Conservation (phyloP, 257 asterid species). For the Echium plantagineum region DNA sequence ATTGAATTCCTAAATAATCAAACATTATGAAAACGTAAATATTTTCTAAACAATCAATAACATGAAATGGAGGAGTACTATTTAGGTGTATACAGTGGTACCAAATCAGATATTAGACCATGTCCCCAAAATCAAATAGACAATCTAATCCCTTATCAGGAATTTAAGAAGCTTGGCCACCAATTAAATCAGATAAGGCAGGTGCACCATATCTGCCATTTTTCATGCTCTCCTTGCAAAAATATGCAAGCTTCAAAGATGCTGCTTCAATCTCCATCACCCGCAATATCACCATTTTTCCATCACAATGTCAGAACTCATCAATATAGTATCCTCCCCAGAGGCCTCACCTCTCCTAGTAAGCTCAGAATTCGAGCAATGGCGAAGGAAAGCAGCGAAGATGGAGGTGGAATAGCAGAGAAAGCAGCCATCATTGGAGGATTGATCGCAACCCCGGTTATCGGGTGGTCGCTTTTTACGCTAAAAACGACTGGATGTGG, state of each 20-base stretch:
- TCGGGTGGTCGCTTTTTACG: slow-evolving; percentile 88
- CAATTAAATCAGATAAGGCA: not conserved
- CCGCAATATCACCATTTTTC: slow-evolving; percentile 4
- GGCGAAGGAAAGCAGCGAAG: slow-evolving; percentile 40
- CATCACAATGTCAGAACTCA: not conserved
- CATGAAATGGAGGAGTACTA: too few species aligned
- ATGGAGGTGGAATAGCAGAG: slow-evolving; percentile 24
- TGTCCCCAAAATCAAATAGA: too few species aligned
- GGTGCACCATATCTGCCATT: not conserved
- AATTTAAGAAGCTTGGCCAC: too few species aligned
- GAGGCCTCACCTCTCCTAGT: not conserved
- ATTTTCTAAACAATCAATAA: too few species aligned
- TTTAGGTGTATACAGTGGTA: too few species aligned
- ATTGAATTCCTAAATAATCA: too few species aligned
- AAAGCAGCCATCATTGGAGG: slow-evolving; percentile 44
- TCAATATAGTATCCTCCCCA: not conserved
- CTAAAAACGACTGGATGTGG: slow-evolving; percentile 88
- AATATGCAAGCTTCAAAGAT: slow-evolving; percentile 16
- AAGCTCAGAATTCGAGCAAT: slow-evolving; percentile 25
- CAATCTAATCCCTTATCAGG: too few species aligned
- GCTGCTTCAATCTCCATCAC: slow-evolving; percentile 16
- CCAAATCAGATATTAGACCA: too few species aligned
- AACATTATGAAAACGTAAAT: too few species aligned
- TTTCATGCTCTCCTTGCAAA: not conserved
- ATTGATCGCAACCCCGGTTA: slow-evolving; percentile 54